Base-by-base conservation (phyloP, 2,329 filamentous ascomycete species). In the Penicillium frequentans region DNA sequence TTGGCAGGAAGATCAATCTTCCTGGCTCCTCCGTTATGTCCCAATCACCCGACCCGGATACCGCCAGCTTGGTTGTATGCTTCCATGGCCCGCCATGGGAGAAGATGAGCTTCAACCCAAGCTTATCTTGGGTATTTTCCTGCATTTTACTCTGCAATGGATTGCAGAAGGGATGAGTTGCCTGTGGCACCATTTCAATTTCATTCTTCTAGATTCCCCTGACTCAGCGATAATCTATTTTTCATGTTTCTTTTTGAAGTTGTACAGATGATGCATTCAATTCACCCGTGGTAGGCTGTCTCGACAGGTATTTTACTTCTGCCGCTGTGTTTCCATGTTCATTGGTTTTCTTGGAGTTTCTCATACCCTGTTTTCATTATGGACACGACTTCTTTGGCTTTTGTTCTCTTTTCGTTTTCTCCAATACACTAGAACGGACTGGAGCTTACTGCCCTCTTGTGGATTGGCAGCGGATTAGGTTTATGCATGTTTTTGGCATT, bases 131-230 rank as follows among this genome's bases (percentile, higher is more conserved):
- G 46, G 47, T 50, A 21, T 47, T 44, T 29, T 21, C 16, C 19
- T 31, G 19, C 33, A 39, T 43, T 53, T 50, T 21, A 52, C 14
- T 47, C 51, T 58, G 53, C 55, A 52, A 54, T 31, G 16, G 3
- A 39, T 27, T 56, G 46, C 58, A 61, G 44, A 54, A 56, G 31
- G 54, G 56, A 35, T 35, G 49, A 42, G 35, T 37, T 53, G 55
- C 55, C 55, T 10, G 45, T 56, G 54, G 54, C 58, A 56, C 27
- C 24, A 47, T 54, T 49, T 52, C 56, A 49, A 49, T 52, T 62
- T 58, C 49, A 46, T 61, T 64, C 54, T 55, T 60, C 58, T 66
- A 64, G 59, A 65, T 67, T 66, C 64, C 64, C 63, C 57, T 46
- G 56, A 48, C 54, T 47, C 60, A 64, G 62, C 60, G 59, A 56